These are phyloP conservation scores for Coniochaeta sp. DNA, from an alignment of 2,329 filamentous ascomycete genomes.

Conservation along the genomic window DNA sequence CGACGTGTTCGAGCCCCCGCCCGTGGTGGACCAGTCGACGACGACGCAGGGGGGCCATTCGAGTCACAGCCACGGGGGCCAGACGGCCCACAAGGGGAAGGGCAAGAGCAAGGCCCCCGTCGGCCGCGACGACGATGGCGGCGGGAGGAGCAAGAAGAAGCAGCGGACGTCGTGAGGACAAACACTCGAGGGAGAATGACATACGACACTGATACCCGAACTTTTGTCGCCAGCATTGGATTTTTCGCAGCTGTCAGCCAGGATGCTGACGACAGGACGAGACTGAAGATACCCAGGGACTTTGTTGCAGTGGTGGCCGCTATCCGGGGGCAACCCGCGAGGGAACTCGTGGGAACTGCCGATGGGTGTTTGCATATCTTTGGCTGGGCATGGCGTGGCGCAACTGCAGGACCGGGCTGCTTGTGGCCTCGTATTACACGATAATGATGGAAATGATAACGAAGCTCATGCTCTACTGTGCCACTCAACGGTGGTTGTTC, in stretches of 20 bases:
- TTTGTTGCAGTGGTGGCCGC: not conserved
- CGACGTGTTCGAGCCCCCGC: conserved; percentile 1
- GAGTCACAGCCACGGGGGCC: too few species aligned
- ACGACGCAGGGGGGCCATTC: not conserved
- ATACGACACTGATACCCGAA: too few species aligned
- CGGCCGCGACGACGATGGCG: not conserved
- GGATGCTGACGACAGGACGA: not conserved
- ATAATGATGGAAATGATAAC: not conserved
- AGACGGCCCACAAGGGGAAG: too few species aligned
- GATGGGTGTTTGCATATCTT: not conserved
- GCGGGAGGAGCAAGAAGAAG: not conserved
- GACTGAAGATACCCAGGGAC: not conserved
- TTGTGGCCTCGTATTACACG: not conserved
- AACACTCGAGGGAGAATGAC: too few species aligned
- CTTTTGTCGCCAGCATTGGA: too few species aligned
- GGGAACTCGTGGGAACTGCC: too few species aligned
- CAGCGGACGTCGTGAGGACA: not conserved
- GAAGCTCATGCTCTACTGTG: not conserved
- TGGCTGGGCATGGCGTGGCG: not conserved
- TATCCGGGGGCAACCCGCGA: not conserved
- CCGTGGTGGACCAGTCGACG: not conserved
- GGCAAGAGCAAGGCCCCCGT: not conserved
- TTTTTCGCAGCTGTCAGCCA: not conserved
- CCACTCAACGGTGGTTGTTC: too few species aligned
- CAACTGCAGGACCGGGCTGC: not conserved